These are phyloP conservation scores for Primulina eburnea DNA, from an alignment of 257 asterid genomes.

Conservation along the genomic window DNA sequence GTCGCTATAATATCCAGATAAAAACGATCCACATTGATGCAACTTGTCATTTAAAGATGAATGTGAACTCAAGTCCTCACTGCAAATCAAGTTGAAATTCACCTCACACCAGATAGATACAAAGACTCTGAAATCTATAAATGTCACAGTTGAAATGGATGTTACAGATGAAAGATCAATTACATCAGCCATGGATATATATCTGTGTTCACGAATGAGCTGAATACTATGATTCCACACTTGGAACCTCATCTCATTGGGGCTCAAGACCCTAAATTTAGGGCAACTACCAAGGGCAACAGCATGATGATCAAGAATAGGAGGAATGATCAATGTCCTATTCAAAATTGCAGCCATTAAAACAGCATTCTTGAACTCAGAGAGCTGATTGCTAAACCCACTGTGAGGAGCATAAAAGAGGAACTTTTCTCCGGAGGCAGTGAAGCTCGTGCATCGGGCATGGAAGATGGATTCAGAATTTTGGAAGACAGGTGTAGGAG, in stretches of 20 bases:
- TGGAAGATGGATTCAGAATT: conserved; percentile 26
- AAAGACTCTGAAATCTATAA: conserved; percentile 71
- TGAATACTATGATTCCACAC: conserved; percentile 79
- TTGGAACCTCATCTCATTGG: conserved; percentile 61
- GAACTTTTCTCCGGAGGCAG: conserved; percentile 38
- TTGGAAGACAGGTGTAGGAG: conserved; percentile 36
- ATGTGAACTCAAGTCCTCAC: conserved; percentile 24
- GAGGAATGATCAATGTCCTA: conserved; percentile 80
- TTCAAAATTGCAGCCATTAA: conserved; percentile 72
- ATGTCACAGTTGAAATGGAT: conserved; percentile 51
- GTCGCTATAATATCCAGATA: conserved; percentile 62
- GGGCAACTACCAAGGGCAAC: conserved; percentile 96
- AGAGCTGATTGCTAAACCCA: conserved; percentile 92
- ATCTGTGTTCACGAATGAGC: conserved; percentile 68
- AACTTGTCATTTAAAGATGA: conserved; percentile 41
- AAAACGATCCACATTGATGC: conserved; percentile 62
- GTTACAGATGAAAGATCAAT: conserved; percentile 58
- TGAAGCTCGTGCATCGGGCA: conserved; percentile 20
- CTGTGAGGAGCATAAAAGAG: conserved; percentile 96
- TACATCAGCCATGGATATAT: conserved; percentile 73
- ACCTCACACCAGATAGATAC: conserved; percentile 70
- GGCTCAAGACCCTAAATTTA: conserved; percentile 77
- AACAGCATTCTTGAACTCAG: conserved; percentile 78
- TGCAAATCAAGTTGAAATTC: conserved; percentile 45
- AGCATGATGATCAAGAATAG: conserved; percentile 86